Base-by-base conservation (phyloP, 305 asterid species). In the Solanum hybrid region DNA sequence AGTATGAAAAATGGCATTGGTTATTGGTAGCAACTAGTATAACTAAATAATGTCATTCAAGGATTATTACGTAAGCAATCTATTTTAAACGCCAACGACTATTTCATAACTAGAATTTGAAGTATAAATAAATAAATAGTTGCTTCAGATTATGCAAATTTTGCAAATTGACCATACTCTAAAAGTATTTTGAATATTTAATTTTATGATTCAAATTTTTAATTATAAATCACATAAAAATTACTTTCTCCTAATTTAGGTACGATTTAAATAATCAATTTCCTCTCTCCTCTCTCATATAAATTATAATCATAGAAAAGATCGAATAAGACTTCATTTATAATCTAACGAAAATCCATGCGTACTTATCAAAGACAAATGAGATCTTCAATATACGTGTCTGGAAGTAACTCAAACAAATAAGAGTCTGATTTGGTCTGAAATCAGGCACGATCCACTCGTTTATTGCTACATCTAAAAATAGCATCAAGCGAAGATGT, bases 351-450 rank as follows among this genome's bases (percentile, higher is more conserved):
- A 60, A 60, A 60, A 69, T 69, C 3, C 6, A 0, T 69, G 0
- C 2, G 7, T 24, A n/a, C 14, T 69, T 69, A 12, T 10, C 17
- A 5, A 69, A 69, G 27, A 8, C 73, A 9, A 69, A 27, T 24
- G 4, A 69, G 17, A 69, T 69, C 9, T 24, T 69, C 17, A 5
- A 24, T 69, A 2, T 69, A 13, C 6, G 4, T 24, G 7, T 24
- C 4, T 3, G 1, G 0, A 4, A 24, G 4, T 11, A 26, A 12
- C 9, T 26, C 17, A 71, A 2, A 71, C 9, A 71, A 26, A 1
- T 1, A 24, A 71, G 4, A 71, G 1, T 69, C 3, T 24, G 4
- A 0, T 24, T 12, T 10, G 8, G 2, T 26, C 0, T 71, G 9
- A 71, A 24, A n/a, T 66, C 15, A 66, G 4, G 75, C 3, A 24